phyloP scores from a whole-genome alignment of 2,329 filamentous ascomycete species.

The Fusarium nurragi region DNA sequence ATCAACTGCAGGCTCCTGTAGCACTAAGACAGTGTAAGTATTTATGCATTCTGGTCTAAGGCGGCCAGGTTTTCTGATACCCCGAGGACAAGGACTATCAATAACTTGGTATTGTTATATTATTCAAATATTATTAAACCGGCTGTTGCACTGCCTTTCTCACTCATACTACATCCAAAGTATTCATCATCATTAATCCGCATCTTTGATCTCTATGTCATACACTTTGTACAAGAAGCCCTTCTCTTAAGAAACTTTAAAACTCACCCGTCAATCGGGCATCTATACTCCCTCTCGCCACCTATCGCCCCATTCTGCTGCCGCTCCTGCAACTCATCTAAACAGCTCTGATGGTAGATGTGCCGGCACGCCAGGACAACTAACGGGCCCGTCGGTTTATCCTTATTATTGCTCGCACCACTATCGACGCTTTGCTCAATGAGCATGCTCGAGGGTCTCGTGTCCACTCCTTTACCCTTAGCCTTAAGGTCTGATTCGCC shows the following conservation, averaged over 20 bases:
- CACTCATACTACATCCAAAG: conserved; percentile 1
- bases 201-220: conserved; percentile 38
- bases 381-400: conserved; percentile 69
- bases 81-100: no score
- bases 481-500: conserved; percentile 49
- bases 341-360: conserved; percentile 74
- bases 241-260: conserved; percentile 3
- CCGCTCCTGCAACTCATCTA: conserved; percentile 71
- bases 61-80: no score
- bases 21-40: no score
- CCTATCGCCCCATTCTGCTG: conserved; percentile 58
- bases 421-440: conserved; percentile 45
- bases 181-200: conserved; percentile 43
- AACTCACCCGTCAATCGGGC: conserved; percentile 64
- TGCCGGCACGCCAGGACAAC: conserved; percentile 77
- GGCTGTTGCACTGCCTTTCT: not conserved
- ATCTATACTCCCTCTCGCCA: conserved; percentile 62
- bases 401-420: conserved; percentile 35
- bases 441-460: conserved; percentile 54
- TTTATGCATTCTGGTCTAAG: no score
- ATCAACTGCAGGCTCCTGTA: no score
- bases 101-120: not conserved
- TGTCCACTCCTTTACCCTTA: conserved; percentile 57
- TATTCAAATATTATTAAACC: not conserved
- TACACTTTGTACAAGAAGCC: conserved; percentile 40